Conservation (phyloP, 2,329 filamentous ascomycete genomes). For the Cladobotryum mycophilum region DNA sequence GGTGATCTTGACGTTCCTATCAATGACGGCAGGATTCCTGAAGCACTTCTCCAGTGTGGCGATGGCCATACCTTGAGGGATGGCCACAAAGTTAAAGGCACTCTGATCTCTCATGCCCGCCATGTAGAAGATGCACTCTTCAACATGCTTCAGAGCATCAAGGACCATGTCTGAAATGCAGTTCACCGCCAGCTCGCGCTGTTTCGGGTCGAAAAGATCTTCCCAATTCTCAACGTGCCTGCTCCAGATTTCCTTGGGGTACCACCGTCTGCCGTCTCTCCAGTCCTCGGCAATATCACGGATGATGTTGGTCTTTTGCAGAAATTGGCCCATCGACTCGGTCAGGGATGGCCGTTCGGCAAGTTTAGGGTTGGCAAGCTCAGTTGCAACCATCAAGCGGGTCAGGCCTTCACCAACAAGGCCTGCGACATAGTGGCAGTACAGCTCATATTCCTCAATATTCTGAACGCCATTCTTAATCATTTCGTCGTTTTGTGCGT, state of each 20-base stretch:
- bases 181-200: slow-evolving; percentile 70
- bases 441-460: slow-evolving; percentile 84
- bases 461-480: slow-evolving; percentile 76
- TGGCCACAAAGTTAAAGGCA: slow-evolving; percentile 98
- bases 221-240: slow-evolving; percentile 88
- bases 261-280: slow-evolving; percentile 83
- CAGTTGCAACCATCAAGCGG: slow-evolving; percentile 78
- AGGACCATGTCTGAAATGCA: slow-evolving; percentile 93
- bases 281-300: slow-evolving; percentile 89
- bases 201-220: slow-evolving; percentile 78
- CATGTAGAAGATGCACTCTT: slow-evolving; percentile 97
- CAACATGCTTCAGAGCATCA: slow-evolving; percentile 76
- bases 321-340: slow-evolving; percentile 94
- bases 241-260: slow-evolving; percentile 94
- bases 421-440: slow-evolving; percentile 98
- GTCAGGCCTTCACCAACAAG: slow-evolving; percentile 94
- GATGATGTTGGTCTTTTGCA: slow-evolving; percentile 99
- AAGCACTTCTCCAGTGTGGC: slow-evolving; percentile 89
- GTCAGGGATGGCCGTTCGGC: slow-evolving; percentile 72
- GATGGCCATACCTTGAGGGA: slow-evolving; percentile 96
- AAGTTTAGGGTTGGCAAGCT: slow-evolving; percentile 80
- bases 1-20: slow-evolving; percentile 90
- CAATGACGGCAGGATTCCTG: slow-evolving; percentile 80
- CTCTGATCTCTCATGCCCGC: slow-evolving; percentile 91
- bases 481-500: slow-evolving; percentile 74